Evolutionary conservation across 345 rosid species (phyloP).

Genomic region (Odontarrhena argentea): DNA sequence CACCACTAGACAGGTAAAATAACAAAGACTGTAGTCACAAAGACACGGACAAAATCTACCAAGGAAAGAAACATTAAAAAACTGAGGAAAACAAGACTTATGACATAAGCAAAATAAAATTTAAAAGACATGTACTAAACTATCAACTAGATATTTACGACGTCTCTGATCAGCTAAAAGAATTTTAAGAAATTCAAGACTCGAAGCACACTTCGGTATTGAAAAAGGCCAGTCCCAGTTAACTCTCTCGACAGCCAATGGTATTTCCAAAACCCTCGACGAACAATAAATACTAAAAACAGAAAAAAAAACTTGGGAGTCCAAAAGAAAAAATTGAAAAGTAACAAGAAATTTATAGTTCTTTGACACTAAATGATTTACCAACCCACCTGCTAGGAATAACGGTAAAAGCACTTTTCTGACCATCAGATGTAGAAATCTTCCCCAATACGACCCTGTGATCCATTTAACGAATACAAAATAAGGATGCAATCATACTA

Average conservation of each 20-base stretch:
- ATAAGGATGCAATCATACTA: slow-evolving; percentile 41
- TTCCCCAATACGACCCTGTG: slow-evolving; percentile 97
- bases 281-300: background rate
- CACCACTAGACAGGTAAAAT: slow-evolving; percentile 2
- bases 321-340: slow-evolving; percentile 18
- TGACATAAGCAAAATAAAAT: slow-evolving; percentile 11
- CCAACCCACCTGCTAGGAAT: slow-evolving; percentile 94
- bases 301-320: background rate
- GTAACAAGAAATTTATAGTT: slow-evolving; percentile 11
- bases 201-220: slow-evolving; percentile 4
- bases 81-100: slow-evolving; percentile 12
- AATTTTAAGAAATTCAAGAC: slow-evolving; percentile 8
- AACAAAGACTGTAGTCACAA: slow-evolving; percentile 6
- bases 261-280: slow-evolving; percentile 9
- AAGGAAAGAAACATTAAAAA: background rate
- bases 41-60: slow-evolving; percentile 4
- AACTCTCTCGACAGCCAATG: slow-evolving; percentile 12
- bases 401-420: slow-evolving; percentile 80
- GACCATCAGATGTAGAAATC: slow-evolving; percentile 88
- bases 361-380: slow-evolving; percentile 55
- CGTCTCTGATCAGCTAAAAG: slow-evolving; percentile 23
- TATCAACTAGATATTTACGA: slow-evolving; percentile 8
- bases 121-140: slow-evolving; percentile 5
- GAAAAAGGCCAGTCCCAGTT: slow-evolving; percentile 20
- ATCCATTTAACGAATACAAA: slow-evolving; percentile 52